Conservation (phyloP, 2,329 filamentous ascomycete species). For the Penicillium aurantiogriseum region DNA sequence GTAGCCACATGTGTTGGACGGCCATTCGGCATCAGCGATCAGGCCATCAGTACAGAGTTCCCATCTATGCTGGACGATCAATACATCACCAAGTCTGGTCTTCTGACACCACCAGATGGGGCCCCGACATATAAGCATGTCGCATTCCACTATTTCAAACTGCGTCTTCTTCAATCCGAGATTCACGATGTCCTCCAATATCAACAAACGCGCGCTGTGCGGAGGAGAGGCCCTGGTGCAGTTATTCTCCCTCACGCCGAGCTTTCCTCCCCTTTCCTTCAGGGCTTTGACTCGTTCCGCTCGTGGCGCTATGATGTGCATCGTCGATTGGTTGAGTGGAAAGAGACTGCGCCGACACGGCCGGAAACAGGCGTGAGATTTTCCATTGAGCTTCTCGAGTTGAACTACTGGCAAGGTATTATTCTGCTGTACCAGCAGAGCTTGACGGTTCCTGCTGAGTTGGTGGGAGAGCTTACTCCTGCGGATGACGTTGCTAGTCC, state of each 20-base stretch:
- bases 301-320: slow-evolving; percentile 89
- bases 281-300: slow-evolving; percentile 78
- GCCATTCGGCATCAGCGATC: slow-evolving; percentile 92
- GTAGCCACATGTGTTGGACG: slow-evolving; percentile 91
- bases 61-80: slow-evolving; percentile 84
- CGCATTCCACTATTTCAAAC: slow-evolving; percentile 85
- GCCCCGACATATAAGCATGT: slow-evolving; percentile 85
- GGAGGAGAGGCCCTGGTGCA: slow-evolving; percentile 59
- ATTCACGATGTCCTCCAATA: slow-evolving; percentile 92
- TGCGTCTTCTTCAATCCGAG: slow-evolving; percentile 87
- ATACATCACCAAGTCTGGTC: slow-evolving; percentile 78
- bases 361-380: slow-evolving; percentile 83
- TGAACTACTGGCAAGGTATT: slow-evolving; percentile 97
- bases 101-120: slow-evolving; percentile 60
- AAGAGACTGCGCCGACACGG: slow-evolving; percentile 73
- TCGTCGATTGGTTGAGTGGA: slow-evolving; percentile 79
- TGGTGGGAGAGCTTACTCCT: slow-evolving; percentile 71
- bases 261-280: slow-evolving; percentile 80
- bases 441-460: slow-evolving; percentile 76
- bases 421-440: slow-evolving; percentile 95
- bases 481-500: slow-evolving; percentile 61
- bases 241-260: slow-evolving; percentile 76
- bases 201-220: slow-evolving; percentile 79
- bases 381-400: slow-evolving; percentile 81
- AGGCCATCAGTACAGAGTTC: slow-evolving; percentile 93